Base-by-base conservation (phyloP, 352 stramenopile species). In the Phytophthora hybrid region DNA sequence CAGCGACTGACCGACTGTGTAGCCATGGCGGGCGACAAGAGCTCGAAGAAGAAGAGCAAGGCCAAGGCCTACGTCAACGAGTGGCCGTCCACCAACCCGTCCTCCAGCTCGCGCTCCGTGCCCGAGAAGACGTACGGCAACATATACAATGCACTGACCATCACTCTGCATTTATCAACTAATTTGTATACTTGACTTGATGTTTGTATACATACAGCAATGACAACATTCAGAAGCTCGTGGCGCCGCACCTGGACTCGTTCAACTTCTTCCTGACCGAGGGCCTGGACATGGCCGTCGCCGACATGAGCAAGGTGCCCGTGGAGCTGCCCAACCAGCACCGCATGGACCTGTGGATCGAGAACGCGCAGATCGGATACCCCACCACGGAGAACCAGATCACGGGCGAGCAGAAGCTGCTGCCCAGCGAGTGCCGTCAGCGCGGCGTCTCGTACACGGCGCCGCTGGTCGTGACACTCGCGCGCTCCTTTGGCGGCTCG, bases 251-350 rank as follows among this genome's bases (percentile, higher is more conserved):
- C 80, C 85, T 99, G 49, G 95, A 99, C 63, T 99, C 94, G 58
- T 99, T 99, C 85, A 98, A 99, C 80, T 99, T 98, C 71, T 98
- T 99, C 71, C 78, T 99, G 5, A 95, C 97, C 19, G 88, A 98
- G 46, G 98, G 98, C n/a, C 81, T 99, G 19, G 67, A 92, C 51
- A 78, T 97, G 34, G 98, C 96, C 4, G 90, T 99, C 23, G 84
- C 91, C 34, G 93, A 98, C 78, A 91, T 99, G 53, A 74, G 78
- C 39, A 91, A 93, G 31, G 81, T 97, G 53, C 93, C 98, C 59
- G 78, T 99, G 5, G 83, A 98, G 73, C 74, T 99, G 63, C 81
- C 91, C 2, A 92, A 98, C 73, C 83, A 93, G 59, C 89, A 95
- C 52, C 77, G 82, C 65, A 92, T 94, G 81, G 84, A 80, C 23